These are phyloP conservation scores for Gryganskiella cystojenkinii DNA, from an alignment of 192 early-diverging fungal genomes.

Conservation along the genomic window DNA sequence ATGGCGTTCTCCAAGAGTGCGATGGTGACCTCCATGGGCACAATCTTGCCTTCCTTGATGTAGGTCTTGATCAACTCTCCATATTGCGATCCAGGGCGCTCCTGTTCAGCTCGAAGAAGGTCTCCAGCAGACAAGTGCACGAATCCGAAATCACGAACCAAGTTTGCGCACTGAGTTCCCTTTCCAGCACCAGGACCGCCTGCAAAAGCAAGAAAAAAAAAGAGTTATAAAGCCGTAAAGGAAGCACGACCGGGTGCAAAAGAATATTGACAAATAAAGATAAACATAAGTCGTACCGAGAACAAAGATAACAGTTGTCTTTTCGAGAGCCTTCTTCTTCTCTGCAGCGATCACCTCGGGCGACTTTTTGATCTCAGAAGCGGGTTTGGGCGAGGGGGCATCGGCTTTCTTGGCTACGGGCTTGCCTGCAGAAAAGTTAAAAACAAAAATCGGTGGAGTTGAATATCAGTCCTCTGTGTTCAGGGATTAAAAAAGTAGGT, in stretches of 20 bases:
- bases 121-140: conserved; percentile 98
- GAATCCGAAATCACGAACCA: conserved; percentile 92
- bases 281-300: conserved; percentile 62
- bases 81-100: conserved; percentile 82
- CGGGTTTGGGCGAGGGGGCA: conserved; percentile 7
- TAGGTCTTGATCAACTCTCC: conserved; percentile 92
- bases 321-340: conserved; percentile 47
- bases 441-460: background rate
- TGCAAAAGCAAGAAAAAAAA: conserved; percentile 8
- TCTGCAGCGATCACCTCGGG: conserved; percentile 17
- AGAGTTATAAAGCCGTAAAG: background rate
- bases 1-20: conserved; percentile 91
- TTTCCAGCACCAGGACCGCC: conserved; percentile 91
- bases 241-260: no score
- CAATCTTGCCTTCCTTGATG: conserved; percentile 95
- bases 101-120: conserved; percentile 91
- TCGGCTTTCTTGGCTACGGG: conserved; percentile 15
- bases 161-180: conserved; percentile 92
- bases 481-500: conserved; percentile 1
- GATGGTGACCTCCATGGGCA: conserved; percentile 96
- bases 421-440: background rate
- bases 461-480: background rate
- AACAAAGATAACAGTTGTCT: conserved; percentile 89
- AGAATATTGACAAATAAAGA: background rate
- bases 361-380: conserved; percentile 2